These are phyloP conservation scores for Spatholobus suberectus DNA, from an alignment of 306 rosid species.

Conservation along the genomic window DNA sequence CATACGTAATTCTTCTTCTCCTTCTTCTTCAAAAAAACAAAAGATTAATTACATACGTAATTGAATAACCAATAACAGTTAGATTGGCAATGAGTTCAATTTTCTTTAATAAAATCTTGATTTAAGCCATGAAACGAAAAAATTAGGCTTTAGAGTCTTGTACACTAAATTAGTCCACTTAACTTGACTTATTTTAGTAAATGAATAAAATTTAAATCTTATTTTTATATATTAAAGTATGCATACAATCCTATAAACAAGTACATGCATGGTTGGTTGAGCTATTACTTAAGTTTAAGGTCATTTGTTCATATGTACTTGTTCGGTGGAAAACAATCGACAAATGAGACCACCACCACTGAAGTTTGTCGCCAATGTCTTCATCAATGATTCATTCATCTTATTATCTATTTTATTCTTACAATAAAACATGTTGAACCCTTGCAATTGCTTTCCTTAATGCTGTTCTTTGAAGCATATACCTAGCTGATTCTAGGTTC, in stretches of 20 bases:
- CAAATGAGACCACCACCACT: constrained; percentile 25
- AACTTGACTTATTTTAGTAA: not conserved
- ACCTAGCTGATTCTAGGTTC: not conserved
- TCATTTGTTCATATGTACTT: constrained; percentile 33
- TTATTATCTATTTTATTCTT: constrained; percentile 41
- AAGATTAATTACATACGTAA: too few species aligned
- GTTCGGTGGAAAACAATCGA: constrained; percentile 37
- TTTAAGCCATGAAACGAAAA: not conserved
- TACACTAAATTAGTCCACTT: not conserved
- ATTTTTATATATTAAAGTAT: not conserved
- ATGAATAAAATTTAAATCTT: not conserved
- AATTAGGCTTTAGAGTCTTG: not conserved
- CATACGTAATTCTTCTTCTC: too few species aligned
- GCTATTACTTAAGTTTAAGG: constrained; percentile 20
- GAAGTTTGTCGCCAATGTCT: constrained; percentile 21
- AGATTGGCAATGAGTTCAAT: not conserved
- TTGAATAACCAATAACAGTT: not conserved
- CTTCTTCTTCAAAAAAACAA: too few species aligned
- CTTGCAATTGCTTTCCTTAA: not conserved
- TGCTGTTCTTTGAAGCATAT: not conserved
- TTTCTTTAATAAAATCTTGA: not conserved
- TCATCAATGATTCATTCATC: constrained; percentile 38
- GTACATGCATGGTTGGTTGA: constrained; percentile 34
- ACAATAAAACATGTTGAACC: constrained; percentile 1
- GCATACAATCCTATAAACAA: not conserved